These are phyloP conservation scores for Saccharomyces kudriavzevii DNA, from an alignment of 805 yeast genomes.

Conservation along the genomic window DNA sequence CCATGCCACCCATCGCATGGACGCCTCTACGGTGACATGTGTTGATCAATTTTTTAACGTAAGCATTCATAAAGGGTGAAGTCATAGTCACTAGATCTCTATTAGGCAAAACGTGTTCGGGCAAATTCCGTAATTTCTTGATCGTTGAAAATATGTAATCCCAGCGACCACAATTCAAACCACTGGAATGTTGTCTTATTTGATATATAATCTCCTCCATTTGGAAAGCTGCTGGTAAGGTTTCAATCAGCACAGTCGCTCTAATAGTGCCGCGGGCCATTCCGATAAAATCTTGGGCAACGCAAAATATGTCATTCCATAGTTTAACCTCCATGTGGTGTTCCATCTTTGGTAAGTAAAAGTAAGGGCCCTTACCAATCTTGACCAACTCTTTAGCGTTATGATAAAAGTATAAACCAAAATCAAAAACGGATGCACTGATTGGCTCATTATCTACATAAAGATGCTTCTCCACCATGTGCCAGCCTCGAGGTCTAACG, in stretches of 20 bases:
- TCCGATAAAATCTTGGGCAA: slow-evolving; percentile 62
- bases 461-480: slow-evolving; percentile 66
- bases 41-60: slow-evolving; percentile 64
- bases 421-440: slow-evolving; percentile 70
- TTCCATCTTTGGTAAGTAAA: slow-evolving; percentile 80
- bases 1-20: slow-evolving; percentile 92
- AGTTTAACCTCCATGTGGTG: slow-evolving; percentile 74
- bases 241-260: slow-evolving; percentile 76
- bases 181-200: slow-evolving; percentile 67
- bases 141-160: slow-evolving; percentile 78
- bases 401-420: slow-evolving; percentile 69
- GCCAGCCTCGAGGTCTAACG: slow-evolving; percentile 88
- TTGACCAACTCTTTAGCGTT: slow-evolving; percentile 56
- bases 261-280: slow-evolving; percentile 70
- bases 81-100: slow-evolving; percentile 73
- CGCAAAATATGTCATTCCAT: slow-evolving; percentile 76
- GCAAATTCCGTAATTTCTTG: slow-evolving; percentile 63
- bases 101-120: slow-evolving; percentile 63
- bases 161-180: slow-evolving; percentile 86
- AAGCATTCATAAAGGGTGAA: slow-evolving; percentile 73
- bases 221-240: slow-evolving; percentile 82
- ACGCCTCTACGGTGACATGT: slow-evolving; percentile 72
- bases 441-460: slow-evolving; percentile 68
- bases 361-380: slow-evolving; percentile 72
- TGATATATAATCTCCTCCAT: slow-evolving; percentile 78